Conservation (phyloP, 768 basidiomycete genomes). For the Exsudoporus frostii region DNA sequence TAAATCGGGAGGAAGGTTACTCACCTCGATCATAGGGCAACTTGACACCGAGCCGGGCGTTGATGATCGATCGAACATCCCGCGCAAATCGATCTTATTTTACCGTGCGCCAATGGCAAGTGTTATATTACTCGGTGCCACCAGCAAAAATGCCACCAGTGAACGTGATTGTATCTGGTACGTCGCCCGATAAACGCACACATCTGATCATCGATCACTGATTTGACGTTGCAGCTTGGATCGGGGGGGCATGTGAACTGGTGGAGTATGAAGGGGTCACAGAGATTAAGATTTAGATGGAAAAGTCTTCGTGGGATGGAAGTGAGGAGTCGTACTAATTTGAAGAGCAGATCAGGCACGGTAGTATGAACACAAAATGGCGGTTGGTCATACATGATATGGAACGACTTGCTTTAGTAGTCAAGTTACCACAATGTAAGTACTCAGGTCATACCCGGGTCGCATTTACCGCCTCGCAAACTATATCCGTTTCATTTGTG, state of each 20-base stretch:
- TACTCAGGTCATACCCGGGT: too few species aligned
- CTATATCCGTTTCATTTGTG: neutral
- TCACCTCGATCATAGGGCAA: too few species aligned
- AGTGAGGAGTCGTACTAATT: too few species aligned
- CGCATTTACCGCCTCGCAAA: too few species aligned
- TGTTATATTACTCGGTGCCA: too few species aligned
- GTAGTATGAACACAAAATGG: neutral
- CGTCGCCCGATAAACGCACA: neutral
- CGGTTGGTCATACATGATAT: too few species aligned
- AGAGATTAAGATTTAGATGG: conserved; percentile 54
- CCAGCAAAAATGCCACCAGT: too few species aligned
- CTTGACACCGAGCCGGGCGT: too few species aligned
- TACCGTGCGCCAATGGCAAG: too few species aligned
- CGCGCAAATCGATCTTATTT: too few species aligned
- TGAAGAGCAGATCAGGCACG: neutral
- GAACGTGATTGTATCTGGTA: neutral
- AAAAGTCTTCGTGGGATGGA: conserved; percentile 37
- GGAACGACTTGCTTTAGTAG: neutral
- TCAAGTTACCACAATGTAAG: neutral
- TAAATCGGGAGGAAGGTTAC: too few species aligned
- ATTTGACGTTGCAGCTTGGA: conserved; percentile 47
- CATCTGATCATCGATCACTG: neutral
- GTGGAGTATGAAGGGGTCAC: conserved; percentile 60
- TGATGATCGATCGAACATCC: too few species aligned
- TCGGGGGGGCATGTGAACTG: conserved; percentile 42